Evolutionary conservation across 2,329 filamentous ascomycete species (phyloP).

Genomic region (Tolypocladium endophyticum): DNA sequence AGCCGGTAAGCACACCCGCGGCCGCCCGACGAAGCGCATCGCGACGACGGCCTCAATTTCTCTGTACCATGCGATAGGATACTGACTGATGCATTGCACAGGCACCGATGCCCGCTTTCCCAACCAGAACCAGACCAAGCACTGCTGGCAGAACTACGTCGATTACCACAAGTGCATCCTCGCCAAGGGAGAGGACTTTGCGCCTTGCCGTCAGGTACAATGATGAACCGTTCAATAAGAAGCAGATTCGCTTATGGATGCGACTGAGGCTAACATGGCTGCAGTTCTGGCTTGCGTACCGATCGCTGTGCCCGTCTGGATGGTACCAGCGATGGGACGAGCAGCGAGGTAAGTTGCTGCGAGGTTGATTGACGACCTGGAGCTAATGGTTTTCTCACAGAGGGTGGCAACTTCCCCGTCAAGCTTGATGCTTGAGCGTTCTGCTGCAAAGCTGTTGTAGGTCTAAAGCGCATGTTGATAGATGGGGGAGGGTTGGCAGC

Average conservation of each 20-base stretch:
- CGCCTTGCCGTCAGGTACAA: slow-evolving; percentile 86
- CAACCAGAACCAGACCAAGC: slow-evolving; percentile 97
- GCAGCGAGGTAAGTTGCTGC: slow-evolving; percentile 66
- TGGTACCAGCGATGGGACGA: slow-evolving; percentile 96
- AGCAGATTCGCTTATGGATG: background rate
- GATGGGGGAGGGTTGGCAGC: slow-evolving; percentile 19
- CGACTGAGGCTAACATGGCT: slow-evolving; percentile 9
- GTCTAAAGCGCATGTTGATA: slow-evolving; percentile 7
- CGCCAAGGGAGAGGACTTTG: slow-evolving; percentile 97
- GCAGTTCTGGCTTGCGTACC: slow-evolving; percentile 93
- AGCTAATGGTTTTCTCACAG: slow-evolving; percentile 28
- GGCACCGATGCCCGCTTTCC: slow-evolving; percentile 99
- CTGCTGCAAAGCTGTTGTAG: slow-evolving; percentile 10
- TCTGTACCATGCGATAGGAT: background rate
- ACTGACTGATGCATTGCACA: slow-evolving; percentile 24
- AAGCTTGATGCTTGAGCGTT: slow-evolving; percentile 47
- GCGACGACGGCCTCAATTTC: slow-evolving; percentile 17
- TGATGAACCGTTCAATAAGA: background rate
- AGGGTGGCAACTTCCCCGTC: slow-evolving; percentile 58
- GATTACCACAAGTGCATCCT: slow-evolving; percentile 99
- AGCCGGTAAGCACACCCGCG: slow-evolving; percentile 31
- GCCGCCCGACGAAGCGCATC: slow-evolving; percentile 6
- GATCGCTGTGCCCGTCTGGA: slow-evolving; percentile 89
- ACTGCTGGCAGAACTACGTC: slow-evolving; percentile 99
- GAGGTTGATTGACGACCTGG: background rate